Percentiles rank a stretch among this genome's conserved stretches.
phyloP scores from a whole-genome alignment of 2,329 filamentous ascomycete genomes.

The Penicillium decumbens region DNA sequence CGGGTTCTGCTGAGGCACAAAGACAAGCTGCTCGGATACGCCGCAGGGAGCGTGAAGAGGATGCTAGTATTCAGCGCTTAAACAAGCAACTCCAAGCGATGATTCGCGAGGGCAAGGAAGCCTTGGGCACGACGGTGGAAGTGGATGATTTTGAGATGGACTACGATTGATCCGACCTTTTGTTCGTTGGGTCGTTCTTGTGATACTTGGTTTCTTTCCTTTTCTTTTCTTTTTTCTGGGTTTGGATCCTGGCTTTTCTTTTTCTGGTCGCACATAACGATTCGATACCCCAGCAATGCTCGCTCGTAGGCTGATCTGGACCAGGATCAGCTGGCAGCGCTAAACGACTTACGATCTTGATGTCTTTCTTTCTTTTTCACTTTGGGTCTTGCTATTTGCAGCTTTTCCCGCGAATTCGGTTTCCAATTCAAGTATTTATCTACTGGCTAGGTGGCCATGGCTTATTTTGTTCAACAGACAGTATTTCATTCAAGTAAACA shows the following conservation, averaged over 20 bases:
- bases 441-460: neutral
- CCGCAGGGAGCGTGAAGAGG: constrained; percentile 70
- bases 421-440: neutral
- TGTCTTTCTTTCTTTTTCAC: constrained; percentile 4
- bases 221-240: neutral
- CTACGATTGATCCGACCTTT: constrained; percentile 20
- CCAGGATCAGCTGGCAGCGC: constrained; percentile 9
- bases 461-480: neutral
- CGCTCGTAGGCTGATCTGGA: constrained; percentile 6
- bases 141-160: constrained; percentile 50
- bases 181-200: neutral
- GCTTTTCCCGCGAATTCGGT: neutral
- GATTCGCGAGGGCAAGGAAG: constrained; percentile 84
- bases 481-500: constrained; percentile 3
- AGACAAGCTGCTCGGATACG: constrained; percentile 66
- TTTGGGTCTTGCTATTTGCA: neutral
- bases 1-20: constrained; percentile 58
- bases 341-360: constrained; percentile 20
- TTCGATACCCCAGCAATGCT: constrained; percentile 21
- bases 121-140: constrained; percentile 69
- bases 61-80: constrained; percentile 72
- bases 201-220: neutral
- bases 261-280: constrained; percentile 16
- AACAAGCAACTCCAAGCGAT: constrained; percentile 76
- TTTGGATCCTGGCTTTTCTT: neutral